A percentile compares a stretch with the other conserved stretches of the same genome.
Conservation (phyloP, 352 stramenopile genomes). For the Phytophthora pluvialis region DNA sequence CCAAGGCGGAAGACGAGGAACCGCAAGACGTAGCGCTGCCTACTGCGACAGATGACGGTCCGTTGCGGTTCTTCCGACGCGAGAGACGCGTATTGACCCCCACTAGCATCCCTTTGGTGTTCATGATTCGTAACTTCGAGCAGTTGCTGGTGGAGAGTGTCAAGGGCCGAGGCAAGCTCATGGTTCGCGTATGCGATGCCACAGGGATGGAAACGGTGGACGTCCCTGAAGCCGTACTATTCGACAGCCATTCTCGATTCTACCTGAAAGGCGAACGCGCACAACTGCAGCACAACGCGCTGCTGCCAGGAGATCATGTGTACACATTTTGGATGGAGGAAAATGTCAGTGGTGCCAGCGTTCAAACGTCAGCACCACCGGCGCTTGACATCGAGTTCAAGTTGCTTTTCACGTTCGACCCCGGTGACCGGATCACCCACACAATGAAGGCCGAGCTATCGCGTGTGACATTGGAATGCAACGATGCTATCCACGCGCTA, state of each 20-base stretch:
- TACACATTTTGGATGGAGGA: constrained; percentile 81
- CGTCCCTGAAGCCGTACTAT: constrained; percentile 67
- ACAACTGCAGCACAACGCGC: constrained; percentile 47
- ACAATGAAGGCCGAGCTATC: constrained; percentile 28
- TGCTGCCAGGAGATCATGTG: constrained; percentile 59
- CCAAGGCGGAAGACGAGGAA: constrained; percentile 4
- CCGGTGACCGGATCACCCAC: constrained; percentile 25
- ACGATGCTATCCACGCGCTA: constrained; percentile 17
- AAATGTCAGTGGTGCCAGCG: constrained; percentile 4
- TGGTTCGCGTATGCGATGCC: constrained; percentile 65
- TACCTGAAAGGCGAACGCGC: constrained; percentile 51
- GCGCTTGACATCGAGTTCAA: constrained; percentile 52
- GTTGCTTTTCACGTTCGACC: constrained; percentile 47
- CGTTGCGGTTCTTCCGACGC: constrained; percentile 49
- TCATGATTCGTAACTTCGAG: constrained; percentile 54
- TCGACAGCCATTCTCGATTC: constrained; percentile 73
- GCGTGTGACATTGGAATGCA: constrained; percentile 9
- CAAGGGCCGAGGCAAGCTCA: constrained; percentile 56
- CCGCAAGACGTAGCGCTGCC: constrained; percentile 19
- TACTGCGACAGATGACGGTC: constrained; percentile 5
- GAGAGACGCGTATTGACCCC: constrained; percentile 37
- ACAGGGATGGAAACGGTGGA: constrained; percentile 53
- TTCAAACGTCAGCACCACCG: constrained; percentile 13
- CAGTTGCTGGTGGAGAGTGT: constrained; percentile 65
- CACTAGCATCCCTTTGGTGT: constrained; percentile 47